These are phyloP conservation scores for Articulospora tetracladia DNA, from an alignment of 495 filamentous ascomycete genomes.

Conservation along the genomic window DNA sequence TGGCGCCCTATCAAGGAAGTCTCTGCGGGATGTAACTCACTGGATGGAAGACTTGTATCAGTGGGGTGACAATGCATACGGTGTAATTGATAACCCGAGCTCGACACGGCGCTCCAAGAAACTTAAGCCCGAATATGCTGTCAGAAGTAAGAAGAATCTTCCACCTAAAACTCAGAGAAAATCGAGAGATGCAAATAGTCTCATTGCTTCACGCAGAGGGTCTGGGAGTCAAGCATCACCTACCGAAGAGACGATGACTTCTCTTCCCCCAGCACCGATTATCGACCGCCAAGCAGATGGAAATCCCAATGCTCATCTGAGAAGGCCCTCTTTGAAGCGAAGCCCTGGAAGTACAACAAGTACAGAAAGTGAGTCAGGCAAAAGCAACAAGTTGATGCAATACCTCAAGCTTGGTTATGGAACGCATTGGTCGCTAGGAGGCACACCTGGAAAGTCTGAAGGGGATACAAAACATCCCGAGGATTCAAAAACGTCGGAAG, in stretches of 20 bases:
- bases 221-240: not conserved
- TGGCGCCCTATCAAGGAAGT: slow-evolving; percentile 60
- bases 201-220: not conserved
- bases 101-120: slow-evolving; percentile 39
- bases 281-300: not conserved
- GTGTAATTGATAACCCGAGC: slow-evolving; percentile 68
- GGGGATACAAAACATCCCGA: too few species aligned
- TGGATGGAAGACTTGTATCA: slow-evolving; percentile 85
- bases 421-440: slow-evolving; percentile 46
- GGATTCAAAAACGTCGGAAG: not conserved
- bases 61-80: slow-evolving; percentile 76
- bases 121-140: not conserved
- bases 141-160: not conserved
- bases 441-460: slow-evolving; percentile 3
- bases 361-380: slow-evolving; percentile 26
- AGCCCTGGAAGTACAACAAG: slow-evolving; percentile 10
- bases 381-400: slow-evolving; percentile 38
- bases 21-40: slow-evolving; percentile 60
- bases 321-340: slow-evolving; percentile 7
- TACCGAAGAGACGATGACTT: slow-evolving; percentile 1
- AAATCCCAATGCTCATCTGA: not conserved
- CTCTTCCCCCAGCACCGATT: slow-evolving; percentile 12
- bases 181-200: not conserved
- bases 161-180: not conserved
- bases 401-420: slow-evolving; percentile 55